These are phyloP conservation scores for Melianthus villosus DNA, from an alignment of 441 rosid species.

Conservation along the genomic window DNA sequence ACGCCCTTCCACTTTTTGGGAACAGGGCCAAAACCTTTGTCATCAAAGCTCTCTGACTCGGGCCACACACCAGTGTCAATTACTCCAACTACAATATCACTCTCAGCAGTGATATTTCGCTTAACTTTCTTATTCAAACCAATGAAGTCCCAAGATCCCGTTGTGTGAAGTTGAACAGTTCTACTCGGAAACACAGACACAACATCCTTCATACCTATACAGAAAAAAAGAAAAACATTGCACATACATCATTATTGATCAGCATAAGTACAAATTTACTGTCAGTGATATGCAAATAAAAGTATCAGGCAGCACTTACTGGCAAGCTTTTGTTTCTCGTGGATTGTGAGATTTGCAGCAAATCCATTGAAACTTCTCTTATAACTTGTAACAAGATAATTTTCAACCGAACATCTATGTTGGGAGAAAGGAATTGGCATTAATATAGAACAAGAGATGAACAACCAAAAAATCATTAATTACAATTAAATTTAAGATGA, in stretches of 20 bases:
- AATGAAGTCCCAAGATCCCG: conserved; percentile 43
- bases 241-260: not conserved
- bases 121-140: conserved; percentile 13
- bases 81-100: conserved; percentile 23
- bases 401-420: conserved; percentile 13
- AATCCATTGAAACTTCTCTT: conserved; percentile 38
- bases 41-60: conserved; percentile 23
- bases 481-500: too few species aligned
- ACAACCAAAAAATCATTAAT: too few species aligned
- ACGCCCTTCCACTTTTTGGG: conserved; percentile 45
- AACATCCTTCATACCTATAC: conserved; percentile 20
- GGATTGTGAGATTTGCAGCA: conserved; percentile 26
- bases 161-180: conserved; percentile 25
- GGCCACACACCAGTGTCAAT: conserved; percentile 29
- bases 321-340: conserved; percentile 16
- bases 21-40: conserved; percentile 32
- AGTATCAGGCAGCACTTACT: conserved; percentile 9
- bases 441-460: not conserved
- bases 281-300: too few species aligned
- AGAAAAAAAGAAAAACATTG: not conserved
- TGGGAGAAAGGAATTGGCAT: not conserved
- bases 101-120: conserved; percentile 9
- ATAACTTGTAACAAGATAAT: conserved; percentile 31
- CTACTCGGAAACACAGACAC: conserved; percentile 35
- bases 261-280: too few species aligned